Percentiles rank a stretch among this genome's conserved stretches.
These are phyloP conservation scores for Boletellus emodensis DNA, from an alignment of 768 basidiomycete species.

Conservation along the genomic window DNA sequence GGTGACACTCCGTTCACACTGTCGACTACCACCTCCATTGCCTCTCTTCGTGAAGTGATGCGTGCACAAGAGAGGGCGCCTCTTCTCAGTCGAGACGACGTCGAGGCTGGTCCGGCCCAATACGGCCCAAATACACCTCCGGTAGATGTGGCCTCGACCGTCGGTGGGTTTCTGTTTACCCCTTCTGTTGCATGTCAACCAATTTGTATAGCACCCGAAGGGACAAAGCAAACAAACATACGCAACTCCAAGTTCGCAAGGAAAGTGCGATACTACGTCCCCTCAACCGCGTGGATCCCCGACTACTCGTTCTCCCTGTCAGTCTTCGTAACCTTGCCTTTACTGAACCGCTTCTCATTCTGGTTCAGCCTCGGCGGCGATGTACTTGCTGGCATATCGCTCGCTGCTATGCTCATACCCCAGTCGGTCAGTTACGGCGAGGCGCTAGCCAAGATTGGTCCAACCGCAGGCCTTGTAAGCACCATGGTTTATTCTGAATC, in stretches of 20 bases:
- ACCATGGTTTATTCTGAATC: neutral
- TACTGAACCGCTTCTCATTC: neutral
- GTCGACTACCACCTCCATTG: slow-evolving; percentile 26
- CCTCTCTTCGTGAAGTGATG: slow-evolving; percentile 25
- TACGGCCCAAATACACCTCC: slow-evolving; percentile 19
- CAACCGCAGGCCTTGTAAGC: slow-evolving; percentile 79
- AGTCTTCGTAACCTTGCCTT: slow-evolving; percentile 24
- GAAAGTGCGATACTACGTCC: slow-evolving; percentile 69
- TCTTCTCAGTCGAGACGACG: slow-evolving; percentile 23
- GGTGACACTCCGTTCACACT: slow-evolving; percentile 18
- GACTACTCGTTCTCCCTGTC: slow-evolving; percentile 66
- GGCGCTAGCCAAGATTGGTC: slow-evolving; percentile 79
- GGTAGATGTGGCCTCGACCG: slow-evolving; percentile 15
- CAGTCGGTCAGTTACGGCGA: slow-evolving; percentile 91
- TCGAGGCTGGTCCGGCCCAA: slow-evolving; percentile 23
- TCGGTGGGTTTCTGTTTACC: slow-evolving; percentile 11
- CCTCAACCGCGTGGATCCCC: slow-evolving; percentile 76
- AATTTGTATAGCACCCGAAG: slow-evolving; percentile 7
- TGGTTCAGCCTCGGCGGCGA: slow-evolving; percentile 56
- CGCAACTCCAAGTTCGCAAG: slow-evolving; percentile 38
- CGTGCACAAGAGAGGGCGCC: slow-evolving; percentile 20
- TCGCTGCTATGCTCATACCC: slow-evolving; percentile 80
- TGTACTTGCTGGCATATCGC: slow-evolving; percentile 79
- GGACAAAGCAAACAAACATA: slow-evolving; percentile 13
- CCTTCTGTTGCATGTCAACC: neutral